phyloP scores from a whole-genome alignment of 2,329 filamentous ascomycete species.

The Exophiala alcalophila region DNA sequence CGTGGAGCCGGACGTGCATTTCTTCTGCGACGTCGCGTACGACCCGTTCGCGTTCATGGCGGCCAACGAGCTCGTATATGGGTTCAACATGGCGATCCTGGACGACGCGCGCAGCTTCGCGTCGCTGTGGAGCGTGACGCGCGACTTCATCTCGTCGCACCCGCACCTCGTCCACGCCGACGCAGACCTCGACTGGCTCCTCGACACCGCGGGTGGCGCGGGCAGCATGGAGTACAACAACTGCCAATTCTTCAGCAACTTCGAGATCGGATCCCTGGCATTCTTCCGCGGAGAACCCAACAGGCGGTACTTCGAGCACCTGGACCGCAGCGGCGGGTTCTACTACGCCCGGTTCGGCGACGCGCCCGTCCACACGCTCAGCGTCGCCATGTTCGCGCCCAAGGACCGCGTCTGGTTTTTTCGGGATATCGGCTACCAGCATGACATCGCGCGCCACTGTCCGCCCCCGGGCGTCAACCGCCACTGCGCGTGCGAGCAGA shows the following conservation, averaged over 20 bases:
- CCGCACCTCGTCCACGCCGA: conserved; percentile 47
- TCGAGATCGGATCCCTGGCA: conserved; percentile 50
- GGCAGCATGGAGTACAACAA: conserved; percentile 42
- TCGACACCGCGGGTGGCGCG: conserved; percentile 38
- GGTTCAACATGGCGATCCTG: conserved; percentile 54
- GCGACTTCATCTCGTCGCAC: conserved; percentile 47
- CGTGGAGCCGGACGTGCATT: conserved; percentile 59
- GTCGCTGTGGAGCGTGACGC: conserved; percentile 48
- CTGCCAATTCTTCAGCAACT: conserved; percentile 53
- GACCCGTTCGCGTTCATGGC: conserved; percentile 40
- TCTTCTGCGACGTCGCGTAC: conserved; percentile 49
- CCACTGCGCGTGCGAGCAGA: conserved; percentile 45
- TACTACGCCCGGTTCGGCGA: conserved; percentile 50
- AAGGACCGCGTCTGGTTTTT: conserved; percentile 53
- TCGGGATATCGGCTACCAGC: conserved; percentile 47
- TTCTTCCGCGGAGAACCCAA: conserved; percentile 53
- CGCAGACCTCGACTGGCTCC: conserved; percentile 50
- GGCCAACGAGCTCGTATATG: conserved; percentile 38
- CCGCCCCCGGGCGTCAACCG: conserved; percentile 9
- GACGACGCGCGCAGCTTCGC: conserved; percentile 46
- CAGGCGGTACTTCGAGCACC: conserved; percentile 45
- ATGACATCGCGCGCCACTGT: conserved; percentile 45
- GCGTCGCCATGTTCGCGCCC: conserved; percentile 53
- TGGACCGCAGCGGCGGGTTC: conserved; percentile 51
- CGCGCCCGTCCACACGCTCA: conserved; percentile 54